Conservation (phyloP, 257 asterid species). For the Solanum sparsipilum region DNA sequence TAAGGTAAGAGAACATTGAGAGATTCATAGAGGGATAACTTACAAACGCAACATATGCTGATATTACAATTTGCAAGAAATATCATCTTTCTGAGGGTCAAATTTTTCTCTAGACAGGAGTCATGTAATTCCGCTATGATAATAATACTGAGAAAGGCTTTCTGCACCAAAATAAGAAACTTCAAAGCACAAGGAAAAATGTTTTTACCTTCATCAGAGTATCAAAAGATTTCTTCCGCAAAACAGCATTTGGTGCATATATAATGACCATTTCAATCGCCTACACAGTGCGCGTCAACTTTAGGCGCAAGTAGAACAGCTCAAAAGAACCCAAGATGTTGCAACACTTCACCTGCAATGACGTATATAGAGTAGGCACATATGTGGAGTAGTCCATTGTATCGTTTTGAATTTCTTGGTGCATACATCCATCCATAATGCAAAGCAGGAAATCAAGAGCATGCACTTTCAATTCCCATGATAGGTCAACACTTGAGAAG, state of each 20-base stretch:
- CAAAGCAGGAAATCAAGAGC: constrained; percentile 51
- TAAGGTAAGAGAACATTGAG: neutral
- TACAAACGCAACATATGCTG: neutral
- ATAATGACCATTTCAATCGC: constrained; percentile 66
- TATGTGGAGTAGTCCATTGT: constrained; percentile 30
- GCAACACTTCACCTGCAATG: constrained; percentile 50
- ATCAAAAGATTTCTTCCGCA: constrained; percentile 57
- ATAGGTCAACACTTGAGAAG: constrained; percentile 29
- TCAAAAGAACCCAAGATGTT: constrained; percentile 6
- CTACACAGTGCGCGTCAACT: constrained; percentile 22
- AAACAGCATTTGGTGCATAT: constrained; percentile 51
- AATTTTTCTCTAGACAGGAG: neutral
- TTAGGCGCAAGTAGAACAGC: neutral
- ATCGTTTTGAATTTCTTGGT: constrained; percentile 18
- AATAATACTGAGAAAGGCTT: neutral
- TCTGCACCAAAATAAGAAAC: neutral
- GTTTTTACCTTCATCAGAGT: constrained; percentile 49
- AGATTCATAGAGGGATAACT: neutral
- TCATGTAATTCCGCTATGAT: neutral
- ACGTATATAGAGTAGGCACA: constrained; percentile 40
- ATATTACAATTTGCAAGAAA: neutral
- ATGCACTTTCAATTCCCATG: constrained; percentile 56
- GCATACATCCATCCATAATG: constrained; percentile 41
- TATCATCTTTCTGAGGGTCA: neutral
- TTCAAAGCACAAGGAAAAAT: constrained; percentile 5